Evolutionary conservation across 768 basidiomycete species (phyloP), one percentile per base, ranked within the genome.

Genomic region (Tylopilus balloui): DNA sequence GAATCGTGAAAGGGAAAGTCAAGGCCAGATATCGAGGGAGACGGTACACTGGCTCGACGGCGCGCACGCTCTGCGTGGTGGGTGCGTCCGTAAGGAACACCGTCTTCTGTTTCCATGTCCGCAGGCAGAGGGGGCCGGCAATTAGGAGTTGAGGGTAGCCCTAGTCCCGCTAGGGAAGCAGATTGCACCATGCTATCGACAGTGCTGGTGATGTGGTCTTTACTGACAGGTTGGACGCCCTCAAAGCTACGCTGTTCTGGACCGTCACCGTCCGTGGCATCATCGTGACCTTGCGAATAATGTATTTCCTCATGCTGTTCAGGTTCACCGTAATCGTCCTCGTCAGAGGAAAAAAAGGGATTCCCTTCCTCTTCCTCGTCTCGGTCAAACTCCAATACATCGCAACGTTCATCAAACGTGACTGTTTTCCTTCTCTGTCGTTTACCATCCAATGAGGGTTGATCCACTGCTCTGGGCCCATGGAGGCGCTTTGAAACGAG

Each of bases 371-470:
- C 73, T 43, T 79, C 85, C 40, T 86, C 78, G 12, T 81, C 86
- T 17, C 76, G 70, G 48, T 88, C 84, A 61, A 88, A 90, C 60
- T 91, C 88, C 25, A 91, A 66, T 11, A 93, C 88, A 52, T 92
- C 89, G 55, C 86, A 88, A 11, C 80, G 76, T 53, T 88, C 84
- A 62, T 84, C 78, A 50, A 87, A 93, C 1, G 80, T 86, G 23
- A 93, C 91, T 0, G 80, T 90, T 65, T 90, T 92, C 52, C 86
- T 67, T 24, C 80, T 75, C 57, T 79, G 78, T 19, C 80, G 75
- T 58, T 60, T 75, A 25, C 63, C 56, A 38, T 62, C 58, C 50
- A 61, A 44, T 6, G 54, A 53, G 4, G 54, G 48, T 1, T 70
- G 68, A 42, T 72, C 73, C 46, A 74, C 80, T 4, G 78, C 69